Percentiles rank a stretch among this genome's conserved stretches.
phyloP scores from a whole-genome alignment of 306 rosid genomes.

The Calophaca sinica region DNA sequence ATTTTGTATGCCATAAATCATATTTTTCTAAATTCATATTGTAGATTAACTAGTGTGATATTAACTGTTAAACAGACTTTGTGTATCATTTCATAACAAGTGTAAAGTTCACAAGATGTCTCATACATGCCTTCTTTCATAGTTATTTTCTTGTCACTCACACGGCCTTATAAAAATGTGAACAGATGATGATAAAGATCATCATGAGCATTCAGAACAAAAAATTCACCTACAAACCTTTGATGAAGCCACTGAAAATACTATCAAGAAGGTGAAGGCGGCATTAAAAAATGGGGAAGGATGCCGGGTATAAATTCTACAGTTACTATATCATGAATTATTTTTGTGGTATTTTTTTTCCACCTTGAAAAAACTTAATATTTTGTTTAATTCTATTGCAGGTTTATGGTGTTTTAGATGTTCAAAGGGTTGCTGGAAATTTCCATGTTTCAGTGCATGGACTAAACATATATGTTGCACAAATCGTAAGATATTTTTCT shows the following conservation, averaged over 20 bases:
- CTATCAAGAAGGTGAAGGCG: conserved; percentile 79
- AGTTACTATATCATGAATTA: conserved; percentile 18
- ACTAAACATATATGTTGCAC: conserved; percentile 89
- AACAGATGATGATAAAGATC: conserved; percentile 67
- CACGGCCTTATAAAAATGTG: conserved; percentile 43
- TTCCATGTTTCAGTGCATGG: conserved; percentile 95
- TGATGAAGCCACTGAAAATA: conserved; percentile 76
- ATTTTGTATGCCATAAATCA: conserved; percentile 5
- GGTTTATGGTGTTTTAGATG: conserved; percentile 96
- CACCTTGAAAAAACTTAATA: not conserved
- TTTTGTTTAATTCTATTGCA: conserved; percentile 51
- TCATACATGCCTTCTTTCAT: conserved; percentile 12
- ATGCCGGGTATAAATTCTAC: conserved; percentile 73
- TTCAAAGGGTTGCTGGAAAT: conserved; percentile 95
- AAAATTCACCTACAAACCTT: conserved; percentile 64
- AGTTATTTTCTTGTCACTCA: conserved; percentile 38
- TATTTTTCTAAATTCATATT: conserved; percentile 25
- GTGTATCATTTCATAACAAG: conserved; percentile 22
- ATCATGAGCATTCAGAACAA: conserved; percentile 62
- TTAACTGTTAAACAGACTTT: conserved; percentile 22
- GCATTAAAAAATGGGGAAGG: conserved; percentile 76
- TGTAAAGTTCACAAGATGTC: not conserved
- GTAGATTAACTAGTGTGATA: not conserved
- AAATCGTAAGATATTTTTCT: conserved; percentile 65
- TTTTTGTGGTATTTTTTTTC: conserved; percentile 15